Evolutionary conservation across 2,329 filamentous ascomycete species (phyloP).

Genomic region (Cordyceps tenuipes): DNA sequence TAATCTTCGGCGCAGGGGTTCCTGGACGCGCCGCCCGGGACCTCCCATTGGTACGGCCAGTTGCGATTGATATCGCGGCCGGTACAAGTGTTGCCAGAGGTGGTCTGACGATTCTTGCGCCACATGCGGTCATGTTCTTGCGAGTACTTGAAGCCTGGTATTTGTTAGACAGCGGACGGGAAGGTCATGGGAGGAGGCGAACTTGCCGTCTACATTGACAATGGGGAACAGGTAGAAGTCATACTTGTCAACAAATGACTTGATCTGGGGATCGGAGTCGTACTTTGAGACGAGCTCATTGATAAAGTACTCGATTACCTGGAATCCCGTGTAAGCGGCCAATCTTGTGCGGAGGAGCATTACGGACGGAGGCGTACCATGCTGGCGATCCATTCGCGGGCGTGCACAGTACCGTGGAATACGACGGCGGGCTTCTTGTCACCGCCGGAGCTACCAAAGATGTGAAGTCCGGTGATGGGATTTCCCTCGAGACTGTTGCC

Average conservation of each 20-base stretch:
- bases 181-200: no score
- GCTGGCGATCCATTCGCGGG: constrained; percentile 51
- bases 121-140: constrained; percentile 50
- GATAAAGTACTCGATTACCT: constrained; percentile 44
- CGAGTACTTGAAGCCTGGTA: constrained; percentile 47
- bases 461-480: constrained; percentile 53
- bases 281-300: constrained; percentile 41
- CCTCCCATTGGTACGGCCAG: constrained; percentile 48
- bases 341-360: neutral
- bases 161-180: neutral
- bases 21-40: constrained; percentile 40
- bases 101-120: constrained; percentile 50
- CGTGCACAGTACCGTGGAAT: constrained; percentile 51
- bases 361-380: constrained; percentile 28
- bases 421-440: constrained; percentile 42
- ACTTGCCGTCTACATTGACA: constrained; percentile 51
- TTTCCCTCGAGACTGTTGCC: constrained; percentile 40
- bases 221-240: constrained; percentile 59
- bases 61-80: constrained; percentile 53
- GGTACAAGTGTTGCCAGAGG: constrained; percentile 32
- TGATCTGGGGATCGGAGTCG: constrained; percentile 27
- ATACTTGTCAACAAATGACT: constrained; percentile 47
- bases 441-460: constrained; percentile 39
- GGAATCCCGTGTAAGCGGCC: neutral
- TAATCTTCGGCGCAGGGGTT: constrained; percentile 44